phyloP scores from a whole-genome alignment of 2,329 filamentous ascomycete genomes.

The Sarocladium strictum region DNA sequence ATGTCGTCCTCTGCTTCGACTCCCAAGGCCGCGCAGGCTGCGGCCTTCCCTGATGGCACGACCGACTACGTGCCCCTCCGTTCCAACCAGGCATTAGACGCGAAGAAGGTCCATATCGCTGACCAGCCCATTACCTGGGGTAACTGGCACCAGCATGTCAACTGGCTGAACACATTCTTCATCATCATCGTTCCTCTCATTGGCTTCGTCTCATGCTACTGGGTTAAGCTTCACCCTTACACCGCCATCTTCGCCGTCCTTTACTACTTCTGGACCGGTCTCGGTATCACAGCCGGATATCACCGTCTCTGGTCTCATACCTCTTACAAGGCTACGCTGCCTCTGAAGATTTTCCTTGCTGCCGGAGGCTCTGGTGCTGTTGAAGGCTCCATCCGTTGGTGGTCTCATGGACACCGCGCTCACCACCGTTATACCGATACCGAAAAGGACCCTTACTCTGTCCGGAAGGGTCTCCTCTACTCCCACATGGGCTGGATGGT shows the following conservation, averaged over 20 bases:
- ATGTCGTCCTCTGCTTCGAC: constrained; percentile 35
- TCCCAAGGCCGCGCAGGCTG: constrained; percentile 29
- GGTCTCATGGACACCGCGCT: constrained; percentile 79
- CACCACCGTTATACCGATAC: constrained; percentile 92
- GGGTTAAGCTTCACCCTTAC: constrained; percentile 67
- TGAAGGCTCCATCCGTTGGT: constrained; percentile 83
- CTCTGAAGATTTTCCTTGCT: constrained; percentile 76
- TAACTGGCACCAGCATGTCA: constrained; percentile 90
- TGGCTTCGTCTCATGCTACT: constrained; percentile 69
- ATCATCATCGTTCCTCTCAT: constrained; percentile 72
- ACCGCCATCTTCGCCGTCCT: constrained; percentile 67
- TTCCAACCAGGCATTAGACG: constrained; percentile 35
- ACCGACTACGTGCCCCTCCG: constrained; percentile 49
- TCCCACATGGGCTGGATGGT: constrained; percentile 82
- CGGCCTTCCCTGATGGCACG: constrained; percentile 46
- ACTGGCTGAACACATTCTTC: constrained; percentile 84
- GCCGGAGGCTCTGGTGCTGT: constrained; percentile 77
- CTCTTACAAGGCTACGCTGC: constrained; percentile 71
- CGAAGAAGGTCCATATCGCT: constrained; percentile 77
- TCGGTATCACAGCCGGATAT: constrained; percentile 65
- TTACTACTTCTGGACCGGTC: constrained; percentile 80
- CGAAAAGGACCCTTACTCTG: constrained; percentile 86
- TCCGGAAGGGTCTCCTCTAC: constrained; percentile 81
- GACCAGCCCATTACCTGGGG: constrained; percentile 71
- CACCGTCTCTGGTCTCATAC: constrained; percentile 81